Evolutionary conservation across 140 eudicot species (phyloP), one percentile per base, ranked within the genome.

Genomic region (Anethum foeniculum): DNA sequence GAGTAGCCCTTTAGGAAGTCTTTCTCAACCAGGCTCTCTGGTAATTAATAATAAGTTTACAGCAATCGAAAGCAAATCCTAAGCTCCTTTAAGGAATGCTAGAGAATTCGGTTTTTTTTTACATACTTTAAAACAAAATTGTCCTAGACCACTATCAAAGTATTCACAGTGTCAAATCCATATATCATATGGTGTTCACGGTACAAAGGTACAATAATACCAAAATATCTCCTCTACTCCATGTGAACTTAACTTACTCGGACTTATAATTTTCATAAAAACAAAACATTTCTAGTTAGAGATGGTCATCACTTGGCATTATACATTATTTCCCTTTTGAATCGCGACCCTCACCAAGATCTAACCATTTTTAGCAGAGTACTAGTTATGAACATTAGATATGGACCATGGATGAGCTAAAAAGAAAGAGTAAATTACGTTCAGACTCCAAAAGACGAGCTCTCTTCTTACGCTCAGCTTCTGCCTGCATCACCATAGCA

Each of bases 401-500:
- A 56, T 23, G 12, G 32, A 67, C 7, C 16, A 28, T 3, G 39
- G 39, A 28, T 18, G 14, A 65, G 16, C 32, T 30, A 32, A 10
- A 67, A 15, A 67, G 9, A 11, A 32, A 32, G 4, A 3, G 54
- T 3, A 47, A 67, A n/a, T 75, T 80, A 95, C 99, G 98, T 93
- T 95, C 99, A 1, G 99, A 92, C 84, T 93, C 97, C 64, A 95
- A 58, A 82, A 95, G 83, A 83, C 86, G 93, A 78, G 99, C 99
- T 87, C 99, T 89, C 87, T 87, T 95, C 79, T 87, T 95, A 76
- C 99, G 96, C 83, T 95, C 99, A 43, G 99, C 98, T 87, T 95
- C 99, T 21, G 97, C 99, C 87, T 92, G 99, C 97, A 92, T 89
- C 88, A 91, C 99, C 99, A 95, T 95, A 76, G 97, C 97, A 15